A percentile compares a stretch with the other conserved stretches of the same genome.
Conservation (phyloP, 805 yeast species). For the Sporopachydermia quercuum region DNA sequence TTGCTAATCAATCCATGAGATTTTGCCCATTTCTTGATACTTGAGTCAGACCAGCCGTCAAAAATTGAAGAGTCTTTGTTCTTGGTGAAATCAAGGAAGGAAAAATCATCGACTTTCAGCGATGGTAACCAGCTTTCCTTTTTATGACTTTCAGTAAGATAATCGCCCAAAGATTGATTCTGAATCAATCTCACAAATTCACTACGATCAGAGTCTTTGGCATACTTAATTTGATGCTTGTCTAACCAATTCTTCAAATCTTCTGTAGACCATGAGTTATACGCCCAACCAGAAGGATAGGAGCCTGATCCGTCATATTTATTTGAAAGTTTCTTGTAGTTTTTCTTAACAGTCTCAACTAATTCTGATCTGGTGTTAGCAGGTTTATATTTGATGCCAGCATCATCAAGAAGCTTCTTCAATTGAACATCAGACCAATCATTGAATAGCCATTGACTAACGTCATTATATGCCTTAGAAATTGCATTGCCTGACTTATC, state of each 20-base stretch:
- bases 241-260: conserved; percentile 14
- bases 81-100: conserved; percentile 22
- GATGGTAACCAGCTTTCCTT: conserved; percentile 18
- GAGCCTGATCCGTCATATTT: conserved; percentile 30
- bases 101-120: conserved; percentile 16
- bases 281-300: conserved; percentile 19
- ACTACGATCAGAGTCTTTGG: conserved; percentile 9
- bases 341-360: conserved; percentile 25
- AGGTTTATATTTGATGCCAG: conserved; percentile 18
- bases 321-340: conserved; percentile 23
- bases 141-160: conserved; percentile 11
- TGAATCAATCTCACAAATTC: conserved; percentile 13
- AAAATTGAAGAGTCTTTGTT: conserved; percentile 21
- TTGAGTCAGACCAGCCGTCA: conserved; percentile 26
- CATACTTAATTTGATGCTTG: conserved; percentile 11
- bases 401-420: conserved; percentile 19
- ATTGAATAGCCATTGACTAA: background rate
- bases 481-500: background rate
- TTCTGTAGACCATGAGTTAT: conserved; percentile 12
- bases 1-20: conserved; percentile 15
- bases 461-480: background rate
- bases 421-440: conserved; percentile 22
- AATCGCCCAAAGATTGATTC: conserved; percentile 12
- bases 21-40: conserved; percentile 27
- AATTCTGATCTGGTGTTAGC: conserved; percentile 22